Evolutionary conservation across 2,329 filamentous ascomycete species (phyloP).

Genomic region (Colletotrichum sp.): DNA sequence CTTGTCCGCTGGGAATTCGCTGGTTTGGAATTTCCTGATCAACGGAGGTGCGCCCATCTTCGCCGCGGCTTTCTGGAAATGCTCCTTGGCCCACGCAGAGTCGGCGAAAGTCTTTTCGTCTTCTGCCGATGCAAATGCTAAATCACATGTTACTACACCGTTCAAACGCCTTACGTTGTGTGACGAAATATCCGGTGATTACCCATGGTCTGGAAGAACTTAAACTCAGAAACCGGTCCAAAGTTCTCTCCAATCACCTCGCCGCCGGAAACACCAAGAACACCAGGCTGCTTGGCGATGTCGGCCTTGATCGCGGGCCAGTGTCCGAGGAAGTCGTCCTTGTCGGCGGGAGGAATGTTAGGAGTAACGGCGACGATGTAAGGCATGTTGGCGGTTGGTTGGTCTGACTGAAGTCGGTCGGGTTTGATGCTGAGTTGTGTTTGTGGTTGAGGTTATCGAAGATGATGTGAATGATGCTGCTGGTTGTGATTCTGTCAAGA

Average conservation of each 20-base stretch:
- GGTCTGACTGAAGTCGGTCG: background rate
- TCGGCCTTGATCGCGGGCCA: constrained; percentile 8
- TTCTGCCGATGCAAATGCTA: constrained; percentile 4
- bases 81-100: constrained; percentile 6
- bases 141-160: background rate
- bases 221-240: constrained; percentile 2
- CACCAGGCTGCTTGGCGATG: constrained; percentile 4
- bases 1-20: background rate
- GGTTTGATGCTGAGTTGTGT: background rate
- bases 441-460: background rate
- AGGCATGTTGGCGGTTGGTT: background rate
- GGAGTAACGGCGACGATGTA: background rate
- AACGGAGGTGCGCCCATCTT: background rate
- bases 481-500: accelerated
- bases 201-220: constrained; percentile 10
- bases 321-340: constrained; percentile 12
- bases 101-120: constrained; percentile 5
- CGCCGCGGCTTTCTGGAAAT: background rate
- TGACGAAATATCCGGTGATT: background rate
- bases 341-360: constrained; percentile 1
- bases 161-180: background rate
- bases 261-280: background rate
- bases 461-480: background rate
- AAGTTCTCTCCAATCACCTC: constrained; percentile 4
- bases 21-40: constrained; percentile 10